Evolutionary conservation across 164 flowering plant species (phyloP), one percentile per base, ranked within the genome.

Genomic region (Aristolochia fimbriata): DNA sequence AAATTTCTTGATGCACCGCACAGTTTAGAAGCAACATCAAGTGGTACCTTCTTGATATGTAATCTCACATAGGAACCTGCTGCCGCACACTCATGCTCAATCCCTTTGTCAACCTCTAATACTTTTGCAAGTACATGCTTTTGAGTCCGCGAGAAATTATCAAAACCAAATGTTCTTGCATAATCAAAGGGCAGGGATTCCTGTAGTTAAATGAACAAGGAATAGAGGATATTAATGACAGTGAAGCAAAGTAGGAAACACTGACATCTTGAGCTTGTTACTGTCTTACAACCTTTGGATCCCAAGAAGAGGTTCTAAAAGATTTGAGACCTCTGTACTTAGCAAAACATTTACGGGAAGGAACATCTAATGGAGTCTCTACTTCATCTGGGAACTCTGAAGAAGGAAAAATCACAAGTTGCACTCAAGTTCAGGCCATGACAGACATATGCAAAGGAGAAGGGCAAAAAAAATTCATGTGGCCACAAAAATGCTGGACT

Each of bases 261-360:
- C 37, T 31, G 37, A 31, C 37, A 31, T 3, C 37, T 3, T 31
- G 5, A 31, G 37, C n/a, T 7, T 31, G 7, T n/a, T 31, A 31
- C 37, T 7, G 7, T 31, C 37, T 31, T 31, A 31, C 37, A 71
- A 93, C 99, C 59, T 91, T 85, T n/a, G 96, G 88, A 60, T 94
- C 97, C 99, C 99, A 94, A 31, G 88, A 71, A 31, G 97, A 94
- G 49, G 93, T 91, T 70, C 97, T 80, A 55, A 91, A 86, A 54
- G 99, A 94, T 70, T 88, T 94, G 13, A 94, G 78, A 52, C 96
- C 99, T 68, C 99, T 84, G 57, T 85, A 94, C 76, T 85, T 91
- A 6, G 88, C 91, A 73, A 88, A 94, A 27, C 96, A 85, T 65
- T 81, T 85, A 55, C 95, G 76, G 54, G 95, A 95, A 51, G 85